Base-by-base conservation (phyloP, 1,284 basidiomycete species). In the Meira nashicola region DNA sequence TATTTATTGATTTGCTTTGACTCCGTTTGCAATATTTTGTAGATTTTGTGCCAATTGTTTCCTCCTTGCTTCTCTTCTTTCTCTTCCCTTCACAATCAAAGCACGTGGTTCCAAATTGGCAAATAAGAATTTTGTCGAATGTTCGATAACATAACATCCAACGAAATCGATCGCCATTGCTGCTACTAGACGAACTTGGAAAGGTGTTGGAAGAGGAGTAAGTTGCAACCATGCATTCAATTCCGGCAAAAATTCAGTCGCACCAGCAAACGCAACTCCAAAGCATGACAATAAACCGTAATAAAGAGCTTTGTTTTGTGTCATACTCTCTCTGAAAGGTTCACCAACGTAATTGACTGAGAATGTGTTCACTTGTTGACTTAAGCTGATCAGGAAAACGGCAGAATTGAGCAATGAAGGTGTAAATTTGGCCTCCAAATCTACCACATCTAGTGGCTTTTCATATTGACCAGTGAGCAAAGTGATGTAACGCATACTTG, bases 141-240 rank as follows among this genome's bases (percentile, higher is more conserved):
- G 82, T 79, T 98, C 93, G 51, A 96, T 83, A 54, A 87, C 66
- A 83, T 85, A 96, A 74, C 92, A 96, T 0, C 90, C 91, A 5
- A 80, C 84, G 71, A 96, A 95, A 80, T 99, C 94, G 59, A 87
- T 76, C 28, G 89, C 75, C 93, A 98, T 98, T 47, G 86, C 83
- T 11, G 43, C 43, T 1, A 74, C 61, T 23, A 77, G 62, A 12
- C 55, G 53, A 15, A 61, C 25, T 63, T 70, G 70, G 59, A 94
- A 91, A 43, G 80, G 73, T 37, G 78, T 76, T 48, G 86, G 81
- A 92, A 99, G 94, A 79, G 90, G 90, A 25, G 96, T 92, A 41
- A 98, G 87, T 80, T 98, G 94, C 46, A 99, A 83, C 94, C 94
- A 98, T 39, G 89, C 82, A 79, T 95, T 98, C 65, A 97, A 78